Evolutionary conservation across 2,329 filamentous ascomycete genomes (phyloP), one percentile per base, ranked within the genome.

Genomic region (Aureobasidium musti): DNA sequence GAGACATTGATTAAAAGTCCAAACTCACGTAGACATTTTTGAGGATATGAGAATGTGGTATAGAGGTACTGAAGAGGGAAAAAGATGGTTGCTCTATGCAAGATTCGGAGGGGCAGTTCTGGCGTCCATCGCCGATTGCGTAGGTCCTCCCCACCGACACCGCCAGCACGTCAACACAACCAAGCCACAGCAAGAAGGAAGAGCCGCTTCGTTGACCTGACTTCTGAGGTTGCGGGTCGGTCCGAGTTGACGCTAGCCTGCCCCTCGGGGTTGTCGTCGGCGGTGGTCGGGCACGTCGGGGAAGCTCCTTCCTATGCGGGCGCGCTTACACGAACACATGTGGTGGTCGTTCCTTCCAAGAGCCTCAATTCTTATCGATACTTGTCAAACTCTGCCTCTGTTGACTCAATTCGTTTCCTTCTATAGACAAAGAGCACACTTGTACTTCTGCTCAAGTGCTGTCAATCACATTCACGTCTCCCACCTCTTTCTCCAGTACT

Each of bases 241-340:
- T 59, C 54, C 54, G 54, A n/a, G 8, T 43, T 2, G 19, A 30
- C 23, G 54, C 54, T 59, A 59, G 13, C 52, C 35, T 56, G 33
- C 52, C 52, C 52, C 35, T 39, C 35, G 35, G 35, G 54, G 54
- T 30, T 59, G 23, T 45, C 23, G 17, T 59, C 41, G 57, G 39
- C 43, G 2, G 17, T 19, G 57, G 41, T 49, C 11, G 41, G 43
- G n/a, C n/a, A n/a, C n/a, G n/a, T n/a, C n/a, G n/a, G 35, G 57
- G 57, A 61, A 61, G 41, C 57, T 61, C 57, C 57, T 61, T 61
- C 57, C 57, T 61, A 49, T 61, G 57, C 21, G 57, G 57, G 57
- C 57, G 57, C 43, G 54, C 39, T 61, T 39, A 61, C 57, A 47
- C 43, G 57, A 61, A 37, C 26, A 10, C 28, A 59, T 59, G 54